These are phyloP conservation scores for Chalaropsis ovoidea DNA, from an alignment of 2,329 filamentous ascomycete genomes.

Conservation along the genomic window DNA sequence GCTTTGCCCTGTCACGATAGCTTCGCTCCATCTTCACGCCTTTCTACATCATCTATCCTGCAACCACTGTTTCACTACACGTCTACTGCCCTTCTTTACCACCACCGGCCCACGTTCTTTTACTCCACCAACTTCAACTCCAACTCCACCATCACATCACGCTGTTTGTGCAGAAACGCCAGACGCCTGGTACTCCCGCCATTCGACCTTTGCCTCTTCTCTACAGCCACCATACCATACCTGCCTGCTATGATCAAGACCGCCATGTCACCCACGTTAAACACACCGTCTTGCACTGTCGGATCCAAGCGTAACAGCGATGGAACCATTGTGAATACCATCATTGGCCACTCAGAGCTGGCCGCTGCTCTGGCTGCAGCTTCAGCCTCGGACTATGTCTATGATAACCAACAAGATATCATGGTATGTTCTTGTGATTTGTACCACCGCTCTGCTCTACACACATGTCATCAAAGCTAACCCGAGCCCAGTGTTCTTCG, in stretches of 20 bases:
- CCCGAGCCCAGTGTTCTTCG: too few relatives aligned
- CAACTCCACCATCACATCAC: constrained; percentile 1
- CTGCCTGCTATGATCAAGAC: constrained; percentile 1
- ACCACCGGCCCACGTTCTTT: neutral
- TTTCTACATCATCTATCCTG: neutral
- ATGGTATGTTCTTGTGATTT: constrained; percentile 16
- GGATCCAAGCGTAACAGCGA: constrained; percentile 25
- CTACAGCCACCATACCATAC: neutral
- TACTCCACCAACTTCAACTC: constrained; percentile 7
- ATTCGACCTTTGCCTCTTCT: neutral
- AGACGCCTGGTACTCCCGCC: constrained; percentile 3
- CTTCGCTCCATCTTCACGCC: neutral
- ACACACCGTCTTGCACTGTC: neutral
- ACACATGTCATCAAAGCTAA: too few relatives aligned
- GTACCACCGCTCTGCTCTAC: neutral
- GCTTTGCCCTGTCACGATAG: constrained; percentile 1
- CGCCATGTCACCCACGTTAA: constrained; percentile 14
- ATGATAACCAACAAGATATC: neutral
- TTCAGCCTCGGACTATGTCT: neutral
- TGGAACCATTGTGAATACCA: constrained; percentile 2
- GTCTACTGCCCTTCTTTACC: neutral
- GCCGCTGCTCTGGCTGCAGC: neutral
- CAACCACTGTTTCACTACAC: constrained; percentile 11
- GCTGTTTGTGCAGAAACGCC: constrained; percentile 19
- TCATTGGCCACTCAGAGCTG: neutral